phyloP scores from a whole-genome alignment of 352 stramenopile genomes.

The Sclerospora graminicola region DNA sequence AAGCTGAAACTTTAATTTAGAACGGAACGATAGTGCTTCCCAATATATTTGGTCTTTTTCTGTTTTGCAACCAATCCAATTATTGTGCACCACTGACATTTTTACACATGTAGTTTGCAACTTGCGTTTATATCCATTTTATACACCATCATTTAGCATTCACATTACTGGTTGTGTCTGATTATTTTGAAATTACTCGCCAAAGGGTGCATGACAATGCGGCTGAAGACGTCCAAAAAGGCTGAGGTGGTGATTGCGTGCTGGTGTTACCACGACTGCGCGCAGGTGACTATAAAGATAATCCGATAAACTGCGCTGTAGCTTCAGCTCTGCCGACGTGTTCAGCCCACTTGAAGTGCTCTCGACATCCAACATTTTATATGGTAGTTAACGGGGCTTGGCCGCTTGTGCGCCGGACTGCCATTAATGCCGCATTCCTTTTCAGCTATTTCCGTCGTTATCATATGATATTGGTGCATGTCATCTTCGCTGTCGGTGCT shows the following conservation, averaged over 20 bases:
- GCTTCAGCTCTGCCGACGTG: slow-evolving; percentile 49
- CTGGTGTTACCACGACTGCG: slow-evolving; percentile 31
- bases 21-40: no score
- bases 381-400: slow-evolving; percentile 79
- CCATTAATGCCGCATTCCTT: slow-evolving; percentile 68
- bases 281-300: slow-evolving; percentile 27
- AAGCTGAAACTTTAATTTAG: no score
- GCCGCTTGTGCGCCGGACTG: slow-evolving; percentile 76
- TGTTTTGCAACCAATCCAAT: no score
- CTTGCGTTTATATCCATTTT: no score
- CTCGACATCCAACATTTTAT: slow-evolving; percentile 33
- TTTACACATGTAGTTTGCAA: no score
- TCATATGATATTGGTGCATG: slow-evolving; percentile 64
- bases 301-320: slow-evolving; percentile 48
- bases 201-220: slow-evolving; percentile 23
- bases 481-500: slow-evolving; percentile 42
- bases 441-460: slow-evolving; percentile 62
- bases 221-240: slow-evolving; percentile 7
- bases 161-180: no score
- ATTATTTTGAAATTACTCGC: no score
- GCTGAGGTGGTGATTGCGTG: slow-evolving; percentile 12
- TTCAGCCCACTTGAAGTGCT: slow-evolving; percentile 30
- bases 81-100: no score
- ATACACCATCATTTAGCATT: no score
- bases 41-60: no score